Base-by-base conservation (phyloP, 108 stramenopile species). In the Skeletonema marinoi region DNA sequence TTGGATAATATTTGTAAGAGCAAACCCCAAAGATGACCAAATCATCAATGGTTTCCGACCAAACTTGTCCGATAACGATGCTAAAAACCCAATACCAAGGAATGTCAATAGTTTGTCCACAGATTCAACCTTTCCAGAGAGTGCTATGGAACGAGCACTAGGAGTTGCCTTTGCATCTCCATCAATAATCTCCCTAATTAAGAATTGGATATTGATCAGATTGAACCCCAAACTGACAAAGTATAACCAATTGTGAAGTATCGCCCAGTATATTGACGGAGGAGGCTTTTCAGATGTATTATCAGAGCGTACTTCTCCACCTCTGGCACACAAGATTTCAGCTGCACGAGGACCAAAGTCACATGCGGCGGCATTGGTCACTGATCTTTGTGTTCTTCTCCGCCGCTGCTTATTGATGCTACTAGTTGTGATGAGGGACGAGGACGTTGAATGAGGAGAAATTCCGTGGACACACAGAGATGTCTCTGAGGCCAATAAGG, bases 241-340 rank as follows among this genome's bases (percentile, higher is more conserved):
- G 32, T 76, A 76, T 19, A 76, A 19, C 75, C 75, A 76, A 35
- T 76, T 76, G 70, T 76, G 75, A 2, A 61, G 6, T 0, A 76
- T 29, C 38, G 75, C 75, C 75, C 75, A 76, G 30, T 17, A 60
- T 32, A 69, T 70, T 4, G 75, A 75, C 48, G 73, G 73, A 11
- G 66, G 68, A 25, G 54, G 25, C 0, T 56, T 56, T 10, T 25
- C 54, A 56, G 5, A 9, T 25, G 21, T 1, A 21, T 6, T 25
- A 29, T 25, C 21, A 56, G 54, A 56, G 9, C n/a, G 3, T 3
- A 19, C 48, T 17, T 50, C 48, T 17, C 48, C 54, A 25, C 54
- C 54, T 56, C 54, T 6, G 5, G 54, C 54, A 56, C 54, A 56
- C 25, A 56, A 56, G 9, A 56, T 21, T n/a, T 56, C 54, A 2